Percentiles rank a stretch among this genome's conserved stretches.
Conservation (phyloP, 106 monocot species). For the Platanthera zijinensis region DNA sequence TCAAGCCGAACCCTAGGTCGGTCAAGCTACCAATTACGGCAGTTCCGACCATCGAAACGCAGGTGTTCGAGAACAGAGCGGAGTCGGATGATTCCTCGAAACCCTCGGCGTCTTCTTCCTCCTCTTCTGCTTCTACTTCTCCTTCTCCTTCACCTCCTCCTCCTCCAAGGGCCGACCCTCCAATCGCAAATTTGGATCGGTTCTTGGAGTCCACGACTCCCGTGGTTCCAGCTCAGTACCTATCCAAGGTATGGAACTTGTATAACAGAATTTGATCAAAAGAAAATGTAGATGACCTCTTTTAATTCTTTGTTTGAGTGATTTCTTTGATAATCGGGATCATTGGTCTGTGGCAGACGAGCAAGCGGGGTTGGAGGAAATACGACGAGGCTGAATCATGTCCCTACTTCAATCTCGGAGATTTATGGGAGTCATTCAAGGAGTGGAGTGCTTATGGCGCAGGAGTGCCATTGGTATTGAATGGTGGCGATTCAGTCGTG, state of each 20-base stretch:
- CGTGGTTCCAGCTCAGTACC: conserved; percentile 31
- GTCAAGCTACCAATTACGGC: conserved; percentile 3
- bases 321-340: conserved; percentile 1
- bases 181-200: conserved; percentile 43
- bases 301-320: neutral
- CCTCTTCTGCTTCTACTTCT: conserved; percentile 18
- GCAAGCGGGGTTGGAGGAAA: conserved; percentile 30
- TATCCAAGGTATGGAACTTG: conserved; percentile 27
- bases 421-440: conserved; percentile 71
- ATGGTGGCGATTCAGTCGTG: conserved; percentile 27
- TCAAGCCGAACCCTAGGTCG: conserved; percentile 15
- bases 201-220: conserved; percentile 60
- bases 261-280: neutral
- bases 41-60: neutral
- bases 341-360: conserved; percentile 28
- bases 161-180: conserved; percentile 17
- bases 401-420: conserved; percentile 48
- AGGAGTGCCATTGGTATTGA: conserved; percentile 40
- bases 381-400: conserved; percentile 21
- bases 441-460: conserved; percentile 64
- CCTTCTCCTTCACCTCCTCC: conserved; percentile 20
- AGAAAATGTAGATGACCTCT: neutral
- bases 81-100: conserved; percentile 49
- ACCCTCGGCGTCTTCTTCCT: conserved; percentile 32
- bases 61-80: conserved; percentile 20